Evolutionary conservation across 306 rosid genomes (phyloP).

Genomic region (Acacia confusa): DNA sequence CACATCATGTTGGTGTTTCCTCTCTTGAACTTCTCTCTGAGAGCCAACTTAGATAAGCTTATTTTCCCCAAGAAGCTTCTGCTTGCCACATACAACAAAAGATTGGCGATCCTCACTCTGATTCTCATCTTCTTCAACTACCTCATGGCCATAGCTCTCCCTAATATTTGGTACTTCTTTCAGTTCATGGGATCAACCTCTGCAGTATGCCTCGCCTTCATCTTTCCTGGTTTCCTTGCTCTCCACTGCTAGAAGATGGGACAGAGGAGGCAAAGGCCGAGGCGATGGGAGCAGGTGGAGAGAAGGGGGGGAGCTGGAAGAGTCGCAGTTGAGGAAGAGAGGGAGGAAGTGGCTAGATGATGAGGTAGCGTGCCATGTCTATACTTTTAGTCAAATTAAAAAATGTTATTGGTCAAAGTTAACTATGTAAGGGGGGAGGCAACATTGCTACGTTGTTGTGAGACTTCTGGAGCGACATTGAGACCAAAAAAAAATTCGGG

Average conservation of each 20-base stretch:
- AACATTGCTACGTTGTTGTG: no score
- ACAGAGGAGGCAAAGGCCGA: no score
- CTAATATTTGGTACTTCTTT: conserved; percentile 86
- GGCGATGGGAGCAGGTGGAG: no score
- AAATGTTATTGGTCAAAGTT: no score
- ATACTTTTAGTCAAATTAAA: no score
- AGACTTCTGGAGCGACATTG: no score
- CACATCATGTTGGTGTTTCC: conserved; percentile 85
- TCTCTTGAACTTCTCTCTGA: conserved; percentile 69
- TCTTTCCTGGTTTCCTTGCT: conserved; percentile 84
- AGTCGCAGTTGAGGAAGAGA: no score
- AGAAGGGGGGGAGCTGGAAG: no score
- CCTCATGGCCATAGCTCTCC: conserved; percentile 70
- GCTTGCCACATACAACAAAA: conserved; percentile 51
- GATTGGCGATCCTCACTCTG: conserved; percentile 62
- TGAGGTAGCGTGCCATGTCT: no score
- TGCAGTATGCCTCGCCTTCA: conserved; percentile 82
- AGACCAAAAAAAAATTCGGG: no score
- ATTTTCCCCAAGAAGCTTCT: conserved; percentile 65
- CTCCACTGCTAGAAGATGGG: conserved; percentile 10
- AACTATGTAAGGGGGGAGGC: no score
- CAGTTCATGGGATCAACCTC: conserved; percentile 93
- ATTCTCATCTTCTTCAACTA: conserved; percentile 57
- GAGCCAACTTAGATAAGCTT: conserved; percentile 74
- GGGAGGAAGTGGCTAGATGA: no score